Evolutionary conservation across 129 eudicot genomes (phyloP).

Genomic region (Glebionis coronaria): DNA sequence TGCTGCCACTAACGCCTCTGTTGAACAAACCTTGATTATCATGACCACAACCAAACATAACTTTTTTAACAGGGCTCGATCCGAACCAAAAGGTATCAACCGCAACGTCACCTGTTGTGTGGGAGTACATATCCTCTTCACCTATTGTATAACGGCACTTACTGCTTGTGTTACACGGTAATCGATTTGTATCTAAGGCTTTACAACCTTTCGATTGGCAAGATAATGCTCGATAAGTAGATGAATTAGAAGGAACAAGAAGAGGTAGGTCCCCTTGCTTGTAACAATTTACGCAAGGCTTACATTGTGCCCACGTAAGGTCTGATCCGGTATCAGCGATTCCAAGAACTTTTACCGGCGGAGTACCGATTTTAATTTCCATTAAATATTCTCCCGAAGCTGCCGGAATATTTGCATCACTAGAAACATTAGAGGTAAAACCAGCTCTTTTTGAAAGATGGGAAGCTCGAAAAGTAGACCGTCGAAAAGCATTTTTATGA

Average conservation of each 20-base stretch:
- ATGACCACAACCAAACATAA: constrained; percentile 68
- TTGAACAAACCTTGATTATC: constrained; percentile 33
- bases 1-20: constrained; percentile 36
- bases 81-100: constrained; percentile 44
- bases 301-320: constrained; percentile 65
- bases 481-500: constrained; percentile 26
- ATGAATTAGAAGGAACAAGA: constrained; percentile 41
- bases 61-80: constrained; percentile 24
- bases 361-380: constrained; percentile 56
- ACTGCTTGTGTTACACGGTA: constrained; percentile 6
- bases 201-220: constrained; percentile 43
- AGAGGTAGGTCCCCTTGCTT: constrained; percentile 51
- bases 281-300: constrained; percentile 51
- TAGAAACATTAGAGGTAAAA: not conserved
- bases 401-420: constrained; percentile 15
- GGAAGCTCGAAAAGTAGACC: constrained; percentile 37
- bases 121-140: constrained; percentile 47
- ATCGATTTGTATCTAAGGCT: not conserved
- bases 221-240: constrained; percentile 31
- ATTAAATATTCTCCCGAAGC: constrained; percentile 50
- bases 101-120: constrained; percentile 42
- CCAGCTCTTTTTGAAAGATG: not conserved
- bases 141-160: constrained; percentile 26
- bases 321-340: constrained; percentile 74
- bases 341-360: constrained; percentile 36